A percentile compares a stretch with the other conserved stretches of the same genome.
Conservation (phyloP, 2,329 filamentous ascomycete genomes). For the Neofusicoccum sp. region DNA sequence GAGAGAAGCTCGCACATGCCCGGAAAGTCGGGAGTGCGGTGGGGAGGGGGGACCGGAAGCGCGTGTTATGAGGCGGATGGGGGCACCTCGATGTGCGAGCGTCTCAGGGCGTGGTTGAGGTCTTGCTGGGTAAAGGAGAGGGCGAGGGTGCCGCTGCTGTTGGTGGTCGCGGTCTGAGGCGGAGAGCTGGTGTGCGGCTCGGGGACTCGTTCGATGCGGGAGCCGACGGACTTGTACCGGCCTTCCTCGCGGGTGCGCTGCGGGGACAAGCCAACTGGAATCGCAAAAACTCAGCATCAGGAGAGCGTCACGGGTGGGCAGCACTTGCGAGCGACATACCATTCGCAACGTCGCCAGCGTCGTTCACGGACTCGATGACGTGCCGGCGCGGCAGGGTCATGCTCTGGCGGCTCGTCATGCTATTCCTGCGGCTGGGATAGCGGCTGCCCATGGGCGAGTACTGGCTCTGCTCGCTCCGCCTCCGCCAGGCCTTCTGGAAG, state of each 20-base stretch:
- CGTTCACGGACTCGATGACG: slow-evolving; percentile 44
- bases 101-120: slow-evolving; percentile 43
- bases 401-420: slow-evolving; percentile 30
- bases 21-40: background rate
- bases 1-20: background rate
- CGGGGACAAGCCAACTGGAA: slow-evolving; percentile 9
- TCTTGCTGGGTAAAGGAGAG: slow-evolving; percentile 46
- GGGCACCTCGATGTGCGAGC: slow-evolving; percentile 38
- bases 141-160: slow-evolving; percentile 30
- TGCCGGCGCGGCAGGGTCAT: slow-evolving; percentile 32
- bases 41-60: background rate
- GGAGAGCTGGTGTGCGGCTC: background rate
- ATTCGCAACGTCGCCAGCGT: slow-evolving; percentile 40
- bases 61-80: background rate
- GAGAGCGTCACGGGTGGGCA: slow-evolving; percentile 40
- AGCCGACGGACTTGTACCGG: background rate
- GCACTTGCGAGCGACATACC: slow-evolving; percentile 35
- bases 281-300: slow-evolving; percentile 10
- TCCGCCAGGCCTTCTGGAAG: slow-evolving; percentile 48
- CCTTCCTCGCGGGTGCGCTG: background rate
- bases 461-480: slow-evolving; percentile 43
- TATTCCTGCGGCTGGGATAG: slow-evolving; percentile 42
- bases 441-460: slow-evolving; percentile 52
- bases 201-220: background rate
- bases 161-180: slow-evolving; percentile 24